Evolutionary conservation across 1,139 yeast species (phyloP), one percentile per base, ranked within the genome.

Genomic region (Saccharomyces hybrid): DNA sequence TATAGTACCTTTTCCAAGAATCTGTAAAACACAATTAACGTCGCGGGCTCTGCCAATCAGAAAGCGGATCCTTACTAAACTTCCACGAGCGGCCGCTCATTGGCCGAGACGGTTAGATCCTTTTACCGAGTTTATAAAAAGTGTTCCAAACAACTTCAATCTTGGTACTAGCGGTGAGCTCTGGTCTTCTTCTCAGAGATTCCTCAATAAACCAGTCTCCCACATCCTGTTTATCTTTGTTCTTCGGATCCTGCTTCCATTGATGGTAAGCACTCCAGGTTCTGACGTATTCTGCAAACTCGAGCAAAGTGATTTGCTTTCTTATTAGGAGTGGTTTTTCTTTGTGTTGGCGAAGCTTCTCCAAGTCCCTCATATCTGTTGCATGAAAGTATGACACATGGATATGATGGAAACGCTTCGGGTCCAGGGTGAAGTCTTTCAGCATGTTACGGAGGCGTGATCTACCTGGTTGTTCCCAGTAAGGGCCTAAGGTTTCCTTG

Each of bases 401-500:
- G 6, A 80, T 67, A 59, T 79, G 76, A 5, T 66, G 58, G 61
- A 74, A 83, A 19, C 70, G 61, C 1, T 69, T 70, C 0, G 54
- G 47, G 3, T 84, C 81, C 0, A 78, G 74, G 16, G 71, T 69
- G 19, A 73, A 62, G 7, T 76, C 78, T 28, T 69, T 70, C 64
- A 77, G 70, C 59, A 81, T 72, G 11, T 73, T 65, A 28, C 83
- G 69, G 27, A 86, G 70, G 29, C 73, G 73, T 29, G 72, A 63
- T 57, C 87, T 77, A 2, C 95, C 93, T 0, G 93, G 91, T 58
- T 83, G 82, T 60, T 83, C 82, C 84, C 88, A 86, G 62, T 76
- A 81, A 1, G 83, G 81, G 0, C 93, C 93, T 74, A 86, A 77
- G 19, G 75, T 75, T 48, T 72, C 71, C 27, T 71, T 77, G 5